These are phyloP conservation scores for Fusarium burgessii DNA, from an alignment of 2,329 filamentous ascomycete species.

Conservation along the genomic window DNA sequence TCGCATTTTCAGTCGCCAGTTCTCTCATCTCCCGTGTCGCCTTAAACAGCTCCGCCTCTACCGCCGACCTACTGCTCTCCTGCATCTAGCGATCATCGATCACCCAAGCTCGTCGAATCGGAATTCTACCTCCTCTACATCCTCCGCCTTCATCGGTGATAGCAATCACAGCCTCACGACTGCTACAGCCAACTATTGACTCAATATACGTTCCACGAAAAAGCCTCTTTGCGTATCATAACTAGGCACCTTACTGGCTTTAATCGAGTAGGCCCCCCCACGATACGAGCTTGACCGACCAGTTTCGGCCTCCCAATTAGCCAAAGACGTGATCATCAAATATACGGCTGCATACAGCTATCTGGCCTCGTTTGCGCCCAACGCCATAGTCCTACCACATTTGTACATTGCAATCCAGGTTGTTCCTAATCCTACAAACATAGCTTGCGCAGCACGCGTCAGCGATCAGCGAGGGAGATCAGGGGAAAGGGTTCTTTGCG, in stretches of 20 bases:
- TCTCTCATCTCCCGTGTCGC: conserved; percentile 7
- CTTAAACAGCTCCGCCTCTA: conserved; percentile 16
- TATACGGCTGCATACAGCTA: conserved; percentile 41
- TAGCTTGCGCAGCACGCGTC: conserved; percentile 29
- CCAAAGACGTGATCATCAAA: conserved; percentile 43
- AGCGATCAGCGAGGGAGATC: conserved; percentile 24
- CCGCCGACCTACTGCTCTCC: conserved; percentile 9
- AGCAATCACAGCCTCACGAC: conserved; percentile 38
- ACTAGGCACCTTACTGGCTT: conserved; percentile 43
- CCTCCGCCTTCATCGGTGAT: conserved; percentile 32
- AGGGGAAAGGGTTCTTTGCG: conserved; percentile 30
- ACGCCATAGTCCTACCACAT: conserved; percentile 40
- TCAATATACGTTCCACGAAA: conserved; percentile 39
- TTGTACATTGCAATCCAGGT: conserved; percentile 25
- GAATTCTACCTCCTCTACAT: conserved; percentile 28
- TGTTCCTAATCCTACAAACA: conserved; percentile 34
- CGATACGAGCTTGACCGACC: conserved; percentile 51
- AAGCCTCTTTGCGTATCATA: conserved; percentile 44
- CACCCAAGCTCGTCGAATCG: conserved; percentile 32
- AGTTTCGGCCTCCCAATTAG: conserved; percentile 40
- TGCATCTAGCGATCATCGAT: conserved; percentile 33
- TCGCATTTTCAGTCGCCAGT: conserved; percentile 12
- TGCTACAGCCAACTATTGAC: conserved; percentile 40
- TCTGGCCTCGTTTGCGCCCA: conserved; percentile 39
- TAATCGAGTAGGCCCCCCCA: conserved; percentile 33